A percentile compares a stretch with the other conserved stretches of the same genome.
Evolutionary conservation across 495 filamentous ascomycete genomes (phyloP).

Genomic region (Letharia lupina): DNA sequence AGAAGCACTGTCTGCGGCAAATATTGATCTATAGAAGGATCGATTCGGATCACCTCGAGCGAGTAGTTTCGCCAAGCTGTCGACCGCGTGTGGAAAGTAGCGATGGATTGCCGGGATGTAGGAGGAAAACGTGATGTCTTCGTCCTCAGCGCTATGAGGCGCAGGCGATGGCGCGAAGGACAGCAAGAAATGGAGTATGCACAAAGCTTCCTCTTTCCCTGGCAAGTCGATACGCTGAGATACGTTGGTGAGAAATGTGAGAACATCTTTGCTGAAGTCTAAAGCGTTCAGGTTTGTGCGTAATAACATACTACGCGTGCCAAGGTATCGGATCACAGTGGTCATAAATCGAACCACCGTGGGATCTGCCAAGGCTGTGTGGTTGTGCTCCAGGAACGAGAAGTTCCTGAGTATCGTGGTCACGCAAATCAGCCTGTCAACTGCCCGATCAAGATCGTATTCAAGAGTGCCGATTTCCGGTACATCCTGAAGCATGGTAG

Average conservation of each 20-base stretch:
- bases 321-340: constrained; percentile 72
- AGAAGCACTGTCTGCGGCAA: constrained; percentile 56
- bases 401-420: constrained; percentile 90
- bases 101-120: constrained; percentile 76
- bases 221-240: constrained; percentile 73
- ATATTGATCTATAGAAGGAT: constrained; percentile 69
- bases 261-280: constrained; percentile 94
- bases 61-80: constrained; percentile 83
- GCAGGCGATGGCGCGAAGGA: constrained; percentile 75
- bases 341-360: constrained; percentile 72
- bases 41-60: constrained; percentile 91
- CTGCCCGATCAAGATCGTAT: constrained; percentile 77
- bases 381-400: constrained; percentile 75
- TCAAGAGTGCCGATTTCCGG: constrained; percentile 66
- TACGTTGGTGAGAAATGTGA: constrained; percentile 81
- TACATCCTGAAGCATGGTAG: constrained; percentile 57
- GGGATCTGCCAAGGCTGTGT: constrained; percentile 59
- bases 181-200: constrained; percentile 79
- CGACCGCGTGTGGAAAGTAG: constrained; percentile 82
- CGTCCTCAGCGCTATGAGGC: constrained; percentile 43
- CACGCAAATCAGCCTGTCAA: constrained; percentile 79
- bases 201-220: constrained; percentile 78
- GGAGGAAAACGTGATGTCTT: constrained; percentile 62
- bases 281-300: constrained; percentile 71
- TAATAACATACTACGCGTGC: constrained; percentile 80